Evolutionary conservation across 2,329 filamentous ascomycete species (phyloP), one percentile per base, ranked within the genome.

Genomic region (Periconia digitata): DNA sequence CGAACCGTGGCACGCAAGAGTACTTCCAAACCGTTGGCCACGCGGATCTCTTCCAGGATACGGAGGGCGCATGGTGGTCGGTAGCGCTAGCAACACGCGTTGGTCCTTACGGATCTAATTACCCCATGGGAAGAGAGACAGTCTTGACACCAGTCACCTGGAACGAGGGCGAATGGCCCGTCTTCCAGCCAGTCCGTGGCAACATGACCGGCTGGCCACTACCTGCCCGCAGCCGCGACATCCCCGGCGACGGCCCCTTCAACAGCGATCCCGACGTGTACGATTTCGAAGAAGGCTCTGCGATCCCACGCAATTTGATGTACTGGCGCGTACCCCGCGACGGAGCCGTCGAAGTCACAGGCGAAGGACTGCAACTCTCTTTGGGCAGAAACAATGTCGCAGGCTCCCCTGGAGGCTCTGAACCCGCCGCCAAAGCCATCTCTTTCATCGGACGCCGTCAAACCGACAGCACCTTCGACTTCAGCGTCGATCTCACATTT

Each of bases 341-440:
- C 0, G 72, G 74, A 44, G 72, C 74, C 15, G 47, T 56, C n/a
- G 32, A 21, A 2, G 43, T 49, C 8, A 43, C 56, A 2, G 21
- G 47, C 4, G 46, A 54, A 12, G 53, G 54, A 2, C 46, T 59
- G 23, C 40, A 53, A 15, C 27, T 85, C 1, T 68, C 52, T 0
- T 76, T 79, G 0, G 79, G 76, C 0, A 66, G 56, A 1, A 65
- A 78, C 2, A 84, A 84, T 58, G 65, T 85, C 2, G 83, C 80
- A 0, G 79, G 71, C 3, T 64, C 74, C 70, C 74, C 17, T 71
- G 78, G 46, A 70, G 73, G 1, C 71, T 74, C 51, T 71, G 71
- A 58, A 71, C 73, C 3, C 70, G 74, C 6, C 63, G 73, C 3
- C 71, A 76, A 59, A 72, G 74, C 74, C 1, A 73, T 79, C 51